Base-by-base conservation (phyloP, 768 basidiomycete species). In the Podaxis sp. region DNA sequence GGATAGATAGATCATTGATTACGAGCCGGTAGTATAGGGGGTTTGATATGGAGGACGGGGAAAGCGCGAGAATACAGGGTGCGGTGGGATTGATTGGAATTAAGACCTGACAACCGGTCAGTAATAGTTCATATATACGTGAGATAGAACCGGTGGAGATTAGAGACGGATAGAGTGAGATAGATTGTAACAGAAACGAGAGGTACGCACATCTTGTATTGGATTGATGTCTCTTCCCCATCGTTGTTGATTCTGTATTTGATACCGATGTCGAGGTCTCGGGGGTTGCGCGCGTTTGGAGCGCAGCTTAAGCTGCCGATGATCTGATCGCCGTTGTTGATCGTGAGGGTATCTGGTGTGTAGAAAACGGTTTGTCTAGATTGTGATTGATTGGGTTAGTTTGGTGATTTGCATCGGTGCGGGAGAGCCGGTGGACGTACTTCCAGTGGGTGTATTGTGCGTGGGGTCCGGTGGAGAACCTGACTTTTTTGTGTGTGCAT, bases 361-460 rank as follows among this genome's bases (percentile, higher is more conserved):
- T 99, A 99, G 80, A 99, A 98, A 22, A 99, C 97, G 61, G 96
- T 98, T 85, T 98, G 93, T 74, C 91, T 91, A 67, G 15, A 55
- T 40, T 6, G n/a, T 27, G 50, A 37, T 29, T n/a, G 56, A 15
- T 22, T 51, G 37, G 63, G 17, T 55, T 4, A 40, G 13, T 33
- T 17, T 17, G 24, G 22, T 41, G 17, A 9, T 12, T 27, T 33
- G 33, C 8, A 33, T 33, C 8, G 33, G 8, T 0, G 2, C 55
- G 51, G 43, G 29, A 33, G 38, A 37, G 15, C 17, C 19, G 25
- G 19, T 33, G 24, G 24, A 85, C 93, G 73, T 68, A 95, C 94
- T 95, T 95, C 93, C 93, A 95, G 74, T 95, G 93, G 27, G 93
- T 95, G 77, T 95, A 95, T 75, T 94, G 91, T 59, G 96, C 93